Base-by-base conservation (phyloP, 148 eudicot genomes). In the Heliosperma pusillum region DNA sequence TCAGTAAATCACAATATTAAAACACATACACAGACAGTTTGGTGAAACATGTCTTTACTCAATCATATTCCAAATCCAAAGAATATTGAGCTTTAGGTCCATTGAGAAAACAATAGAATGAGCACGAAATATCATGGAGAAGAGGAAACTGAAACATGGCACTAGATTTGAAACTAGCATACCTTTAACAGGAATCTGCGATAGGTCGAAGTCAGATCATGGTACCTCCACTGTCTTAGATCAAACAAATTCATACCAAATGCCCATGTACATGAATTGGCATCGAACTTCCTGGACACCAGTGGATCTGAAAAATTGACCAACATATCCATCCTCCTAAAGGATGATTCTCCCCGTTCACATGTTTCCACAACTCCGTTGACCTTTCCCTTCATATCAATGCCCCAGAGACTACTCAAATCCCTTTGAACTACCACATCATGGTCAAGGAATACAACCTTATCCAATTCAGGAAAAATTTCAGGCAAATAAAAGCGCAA, bases 201-300 rank as follows among this genome's bases (percentile, higher is more conserved):
- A 75, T 96, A 92, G 70, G 80, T 77, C 29, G 66, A 80, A 66
- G 97, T 88, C 77, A 92, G 78, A 82, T 89, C 82, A 75, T 61
- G 88, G 65, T 62, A 79, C 81, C 97, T 90, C 99, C 99, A 96
- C 80, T 86, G 85, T 52, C 42, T 76, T 57, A 96, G 81, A 83
- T 96, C 92, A 81, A 96, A 96, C 66, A 96, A n/a, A 69, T 96
- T 96, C 97, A 96, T 78, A 77, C 99, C 99, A 85, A 96, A 96
- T 55, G 97, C 96, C 99, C 99, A 96, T 0, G 97, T 96, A 80
- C 99, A 96, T 74, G 97, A 74, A 74, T 88, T 57, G 22, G 79
- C 78, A 80, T 88, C 86, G 76, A 88, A 92, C 74, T 78, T 82
- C 57, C 78, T 82, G 26, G 85, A 85, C 24, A 96, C 77, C 74